Conservation (phyloP, 148 eudicot genomes). For the Cornus florida region DNA sequence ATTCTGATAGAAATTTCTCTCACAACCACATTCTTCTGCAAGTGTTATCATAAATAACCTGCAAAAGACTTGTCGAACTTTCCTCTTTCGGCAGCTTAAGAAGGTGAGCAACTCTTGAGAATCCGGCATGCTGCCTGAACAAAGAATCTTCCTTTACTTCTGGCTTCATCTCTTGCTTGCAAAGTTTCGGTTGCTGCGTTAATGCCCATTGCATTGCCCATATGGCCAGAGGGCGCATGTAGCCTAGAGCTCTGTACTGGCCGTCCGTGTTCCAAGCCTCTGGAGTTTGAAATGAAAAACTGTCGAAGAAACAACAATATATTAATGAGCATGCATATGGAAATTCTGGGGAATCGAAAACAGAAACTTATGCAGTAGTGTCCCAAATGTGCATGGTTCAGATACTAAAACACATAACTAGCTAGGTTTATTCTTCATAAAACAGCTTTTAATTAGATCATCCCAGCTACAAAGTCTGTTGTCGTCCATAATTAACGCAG, state of each 20-base stretch:
- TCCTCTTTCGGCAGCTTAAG: slow-evolving; percentile 42
- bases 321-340: neutral
- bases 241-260: slow-evolving; percentile 40
- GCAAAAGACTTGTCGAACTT: slow-evolving; percentile 34
- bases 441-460: no score
- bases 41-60: slow-evolving; percentile 33
- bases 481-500: no score
- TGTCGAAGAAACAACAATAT: slow-evolving; percentile 7
- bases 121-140: slow-evolving; percentile 37
- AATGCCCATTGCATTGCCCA: slow-evolving; percentile 76
- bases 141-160: slow-evolving; percentile 33
- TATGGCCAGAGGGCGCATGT: slow-evolving; percentile 64
- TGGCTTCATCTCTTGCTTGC: slow-evolving; percentile 19
- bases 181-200: slow-evolving; percentile 24
- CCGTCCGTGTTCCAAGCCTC: slow-evolving; percentile 53
- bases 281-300: slow-evolving; percentile 52
- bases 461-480: no score
- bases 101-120: slow-evolving; percentile 33
- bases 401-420: no score
- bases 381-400: neutral
- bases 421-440: no score
- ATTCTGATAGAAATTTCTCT: slow-evolving; percentile 1
- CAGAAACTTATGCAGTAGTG: neutral
- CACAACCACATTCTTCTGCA: slow-evolving; percentile 37
- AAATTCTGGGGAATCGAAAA: neutral